A percentile compares a stretch with the other conserved stretches of the same genome.
Conservation (phyloP, 768 basidiomycete species). For the Trichaptum fuscoviolaceum region DNA sequence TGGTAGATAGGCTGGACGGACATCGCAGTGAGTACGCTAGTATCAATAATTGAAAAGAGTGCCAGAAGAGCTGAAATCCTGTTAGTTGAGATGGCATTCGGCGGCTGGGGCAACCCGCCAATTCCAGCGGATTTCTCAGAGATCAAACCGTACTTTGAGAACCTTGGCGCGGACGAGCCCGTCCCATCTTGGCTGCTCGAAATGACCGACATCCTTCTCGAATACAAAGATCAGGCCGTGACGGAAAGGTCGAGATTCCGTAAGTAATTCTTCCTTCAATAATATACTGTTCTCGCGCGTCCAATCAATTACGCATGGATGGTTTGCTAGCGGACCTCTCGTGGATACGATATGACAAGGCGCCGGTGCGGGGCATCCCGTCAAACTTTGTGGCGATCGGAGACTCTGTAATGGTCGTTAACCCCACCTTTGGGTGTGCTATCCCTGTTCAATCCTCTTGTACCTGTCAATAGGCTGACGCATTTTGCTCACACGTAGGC, state of each 20-base stretch:
- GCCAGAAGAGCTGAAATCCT: too few species aligned
- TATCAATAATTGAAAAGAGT: background rate
- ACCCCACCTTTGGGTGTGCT: slow-evolving; percentile 18
- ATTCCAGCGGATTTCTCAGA: background rate
- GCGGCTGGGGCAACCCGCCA: background rate
- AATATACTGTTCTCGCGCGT: too few species aligned
- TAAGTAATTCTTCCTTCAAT: too few species aligned
- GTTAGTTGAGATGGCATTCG: background rate
- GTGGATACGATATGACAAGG: slow-evolving; percentile 24
- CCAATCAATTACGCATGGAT: too few species aligned
- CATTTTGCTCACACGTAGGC: slow-evolving; percentile 1
- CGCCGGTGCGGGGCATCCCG: slow-evolving; percentile 18
- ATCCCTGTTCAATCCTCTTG: background rate
- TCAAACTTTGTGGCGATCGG: slow-evolving; percentile 30
- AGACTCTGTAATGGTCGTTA: slow-evolving; percentile 28
- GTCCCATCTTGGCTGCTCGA: slow-evolving; percentile 25
- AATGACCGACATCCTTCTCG: slow-evolving; percentile 24
- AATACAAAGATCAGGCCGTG: slow-evolving; percentile 17
- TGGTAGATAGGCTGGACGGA: background rate
- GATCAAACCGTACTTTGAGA: background rate
- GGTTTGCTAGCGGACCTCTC: slow-evolving; percentile 17
- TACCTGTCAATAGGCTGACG: background rate
- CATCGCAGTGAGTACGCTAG: background rate
- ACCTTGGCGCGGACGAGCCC: slow-evolving; percentile 10
- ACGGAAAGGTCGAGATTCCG: slow-evolving; percentile 13